These are phyloP conservation scores for Leccinum olivaceoglutinosum DNA, from an alignment of 1,284 basidiomycete species.

Conservation along the genomic window DNA sequence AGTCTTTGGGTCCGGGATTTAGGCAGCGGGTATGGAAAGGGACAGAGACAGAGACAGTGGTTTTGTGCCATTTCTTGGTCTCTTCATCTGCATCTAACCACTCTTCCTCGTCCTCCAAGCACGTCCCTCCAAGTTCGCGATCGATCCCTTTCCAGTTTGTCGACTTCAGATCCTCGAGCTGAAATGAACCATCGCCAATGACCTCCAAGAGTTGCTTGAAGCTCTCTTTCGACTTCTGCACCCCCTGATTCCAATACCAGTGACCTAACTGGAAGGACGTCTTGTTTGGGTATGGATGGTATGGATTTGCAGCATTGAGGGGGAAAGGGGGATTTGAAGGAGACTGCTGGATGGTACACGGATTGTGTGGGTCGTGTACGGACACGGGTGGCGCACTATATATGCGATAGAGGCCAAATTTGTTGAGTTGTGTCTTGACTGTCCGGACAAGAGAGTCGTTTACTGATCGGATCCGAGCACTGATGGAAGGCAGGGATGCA, in stretches of 20 bases:
- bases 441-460: background rate
- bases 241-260: background rate
- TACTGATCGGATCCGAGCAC: background rate
- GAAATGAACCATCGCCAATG: background rate
- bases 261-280: background rate
- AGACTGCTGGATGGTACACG: background rate
- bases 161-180: background rate
- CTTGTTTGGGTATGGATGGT: background rate
- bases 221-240: background rate
- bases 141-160: background rate
- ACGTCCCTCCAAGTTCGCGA: background rate
- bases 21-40: background rate
- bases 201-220: background rate
- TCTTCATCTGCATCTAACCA: background rate
- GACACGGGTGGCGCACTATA: background rate
- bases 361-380: background rate
- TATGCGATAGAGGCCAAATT: background rate
- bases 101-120: background rate
- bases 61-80: background rate
- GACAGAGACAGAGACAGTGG: background rate
- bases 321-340: background rate
- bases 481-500: background rate
- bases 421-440: background rate
- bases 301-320: background rate
- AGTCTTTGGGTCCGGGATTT: too few relatives aligned